A percentile compares a stretch with the other conserved stretches of the same genome.
These are phyloP conservation scores for Croton laevigatus DNA, from an alignment of 441 rosid genomes.

Conservation along the genomic window DNA sequence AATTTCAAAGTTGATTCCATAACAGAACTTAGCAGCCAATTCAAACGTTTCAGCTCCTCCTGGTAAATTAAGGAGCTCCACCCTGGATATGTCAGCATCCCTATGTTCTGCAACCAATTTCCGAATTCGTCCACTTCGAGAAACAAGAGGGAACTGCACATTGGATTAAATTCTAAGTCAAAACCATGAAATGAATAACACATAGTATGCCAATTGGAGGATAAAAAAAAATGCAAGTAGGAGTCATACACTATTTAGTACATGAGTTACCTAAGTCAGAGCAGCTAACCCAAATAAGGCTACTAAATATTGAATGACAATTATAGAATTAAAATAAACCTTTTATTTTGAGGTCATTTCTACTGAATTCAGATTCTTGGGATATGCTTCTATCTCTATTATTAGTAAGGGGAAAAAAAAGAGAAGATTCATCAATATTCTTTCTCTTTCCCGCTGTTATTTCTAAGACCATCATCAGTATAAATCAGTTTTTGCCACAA, in stretches of 20 bases:
- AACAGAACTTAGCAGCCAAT: constrained; percentile 91
- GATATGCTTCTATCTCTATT: too few species aligned
- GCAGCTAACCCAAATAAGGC: background rate
- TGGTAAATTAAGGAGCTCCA: constrained; percentile 87
- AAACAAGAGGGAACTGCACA: constrained; percentile 93
- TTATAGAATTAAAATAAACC: background rate
- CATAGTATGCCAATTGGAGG: background rate
- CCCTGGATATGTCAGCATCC: constrained; percentile 86
- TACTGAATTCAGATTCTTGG: background rate
- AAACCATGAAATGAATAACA: background rate
- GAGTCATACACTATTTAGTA: background rate
- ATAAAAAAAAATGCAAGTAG: background rate
- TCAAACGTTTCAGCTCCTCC: constrained; percentile 90
- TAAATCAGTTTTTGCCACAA: background rate
- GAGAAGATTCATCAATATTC: background rate
- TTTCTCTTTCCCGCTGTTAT: background rate
- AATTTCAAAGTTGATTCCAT: constrained; percentile 90
- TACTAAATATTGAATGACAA: background rate
- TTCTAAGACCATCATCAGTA: background rate
- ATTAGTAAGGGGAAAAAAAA: too few species aligned
- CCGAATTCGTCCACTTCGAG: constrained; percentile 83
- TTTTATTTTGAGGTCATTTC: background rate
- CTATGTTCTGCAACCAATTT: constrained; percentile 82
- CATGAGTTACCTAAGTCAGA: background rate
- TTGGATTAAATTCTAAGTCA: constrained; percentile 18